Percentiles rank a stretch among this genome's conserved stretches.
Conservation (phyloP, 352 stramenopile genomes). For the Globisporangium spiculum region DNA sequence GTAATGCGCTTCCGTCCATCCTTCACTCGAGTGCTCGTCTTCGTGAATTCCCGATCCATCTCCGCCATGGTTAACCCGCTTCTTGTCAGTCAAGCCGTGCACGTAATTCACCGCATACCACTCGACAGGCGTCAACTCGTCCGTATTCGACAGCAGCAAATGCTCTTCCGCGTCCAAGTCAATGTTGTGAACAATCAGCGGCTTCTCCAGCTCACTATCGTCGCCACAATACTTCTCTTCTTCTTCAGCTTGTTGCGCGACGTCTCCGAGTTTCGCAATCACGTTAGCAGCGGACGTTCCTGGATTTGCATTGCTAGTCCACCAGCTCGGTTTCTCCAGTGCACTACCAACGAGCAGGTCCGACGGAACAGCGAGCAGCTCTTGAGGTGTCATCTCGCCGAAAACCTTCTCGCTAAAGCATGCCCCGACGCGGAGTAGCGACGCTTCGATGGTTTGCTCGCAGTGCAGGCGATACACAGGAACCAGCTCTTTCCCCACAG, state of each 20-base stretch:
- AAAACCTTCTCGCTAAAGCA: conserved; percentile 81
- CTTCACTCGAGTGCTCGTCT: conserved; percentile 21
- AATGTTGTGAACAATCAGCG: conserved; percentile 55
- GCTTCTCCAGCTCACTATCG: conserved; percentile 34
- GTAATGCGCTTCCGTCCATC: conserved; percentile 17
- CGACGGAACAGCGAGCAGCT: conserved; percentile 63
- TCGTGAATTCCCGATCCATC: conserved; percentile 16
- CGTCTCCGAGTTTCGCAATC: conserved; percentile 27
- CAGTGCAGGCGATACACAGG: conserved; percentile 78
- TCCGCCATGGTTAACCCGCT: conserved; percentile 23
- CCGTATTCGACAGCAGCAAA: conserved; percentile 75
- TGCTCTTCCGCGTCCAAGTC: conserved; percentile 82
- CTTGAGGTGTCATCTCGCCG: conserved; percentile 63
- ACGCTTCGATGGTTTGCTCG: conserved; percentile 76
- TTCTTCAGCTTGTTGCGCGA: conserved; percentile 38
- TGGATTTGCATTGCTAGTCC: conserved; percentile 41
- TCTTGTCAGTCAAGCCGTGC: conserved; percentile 58
- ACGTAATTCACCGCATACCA: conserved; percentile 86
- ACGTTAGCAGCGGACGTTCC: conserved; percentile 24
- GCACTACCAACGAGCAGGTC: conserved; percentile 33
- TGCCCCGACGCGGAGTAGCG: conserved; percentile 65
- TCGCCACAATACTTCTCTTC: conserved; percentile 48
- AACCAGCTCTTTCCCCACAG: conserved; percentile 41
- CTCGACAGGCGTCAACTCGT: conserved; percentile 80
- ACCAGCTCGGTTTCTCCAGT: conserved; percentile 72